These are phyloP conservation scores for Colletotrichum sp. DNA, from an alignment of 2,329 filamentous ascomycete species.

Conservation along the genomic window DNA sequence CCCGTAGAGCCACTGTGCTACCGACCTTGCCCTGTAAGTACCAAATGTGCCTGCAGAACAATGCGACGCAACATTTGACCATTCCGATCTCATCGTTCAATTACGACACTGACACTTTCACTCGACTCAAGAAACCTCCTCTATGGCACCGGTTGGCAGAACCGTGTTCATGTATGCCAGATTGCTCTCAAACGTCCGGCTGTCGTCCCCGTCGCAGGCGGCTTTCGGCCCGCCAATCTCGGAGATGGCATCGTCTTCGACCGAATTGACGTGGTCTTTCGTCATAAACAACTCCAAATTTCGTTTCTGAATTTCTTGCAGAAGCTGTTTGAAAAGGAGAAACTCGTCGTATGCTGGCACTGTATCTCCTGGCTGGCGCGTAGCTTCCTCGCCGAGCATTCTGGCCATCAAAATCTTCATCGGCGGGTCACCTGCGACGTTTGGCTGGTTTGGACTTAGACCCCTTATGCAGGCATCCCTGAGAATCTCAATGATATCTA, in stretches of 20 bases:
- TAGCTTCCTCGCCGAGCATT: background rate
- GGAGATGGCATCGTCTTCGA: background rate
- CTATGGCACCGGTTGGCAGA: background rate
- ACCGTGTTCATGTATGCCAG: background rate
- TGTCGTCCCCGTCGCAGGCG: background rate
- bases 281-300: background rate
- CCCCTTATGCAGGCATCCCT: background rate
- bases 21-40: background rate
- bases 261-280: background rate
- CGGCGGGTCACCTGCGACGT: background rate
- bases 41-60: background rate
- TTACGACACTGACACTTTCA: background rate
- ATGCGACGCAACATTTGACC: background rate
- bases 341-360: background rate
- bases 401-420: conserved; percentile 1
- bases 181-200: background rate
- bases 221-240: background rate
- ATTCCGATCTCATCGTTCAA: background rate
- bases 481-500: background rate
- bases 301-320: background rate
- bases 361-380: background rate
- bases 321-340: background rate
- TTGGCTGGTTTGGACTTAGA: background rate
- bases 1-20: background rate
- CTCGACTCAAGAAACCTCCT: background rate